Conservation (phyloP, 495 filamentous ascomycete genomes). For the Penicillium egyptiacum region DNA sequence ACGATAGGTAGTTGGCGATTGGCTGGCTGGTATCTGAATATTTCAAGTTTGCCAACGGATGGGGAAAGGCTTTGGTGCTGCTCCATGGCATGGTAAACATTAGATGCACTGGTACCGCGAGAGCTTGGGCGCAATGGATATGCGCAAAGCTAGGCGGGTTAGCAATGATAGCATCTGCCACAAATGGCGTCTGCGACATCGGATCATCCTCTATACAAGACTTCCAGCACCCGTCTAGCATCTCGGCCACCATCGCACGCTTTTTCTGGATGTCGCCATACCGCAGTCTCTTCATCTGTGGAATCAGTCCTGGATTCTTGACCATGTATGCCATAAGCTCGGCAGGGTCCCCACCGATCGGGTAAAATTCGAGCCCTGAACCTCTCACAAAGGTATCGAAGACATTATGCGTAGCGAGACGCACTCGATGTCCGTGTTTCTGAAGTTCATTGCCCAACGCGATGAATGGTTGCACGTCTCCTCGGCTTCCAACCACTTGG, state of each 20-base stretch:
- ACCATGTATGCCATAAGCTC: slow-evolving; percentile 60
- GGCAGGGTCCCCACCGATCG: slow-evolving; percentile 59
- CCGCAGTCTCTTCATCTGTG: slow-evolving; percentile 38
- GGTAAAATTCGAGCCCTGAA: slow-evolving; percentile 57
- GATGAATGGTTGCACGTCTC: slow-evolving; percentile 52
- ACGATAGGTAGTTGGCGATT: slow-evolving; percentile 55
- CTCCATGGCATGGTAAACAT: slow-evolving; percentile 62
- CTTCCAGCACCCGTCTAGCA: slow-evolving; percentile 59
- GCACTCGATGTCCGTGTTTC: slow-evolving; percentile 48
- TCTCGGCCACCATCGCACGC: slow-evolving; percentile 47
- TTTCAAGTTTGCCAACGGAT: slow-evolving; percentile 54
- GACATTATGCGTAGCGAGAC: slow-evolving; percentile 58
- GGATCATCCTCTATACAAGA: slow-evolving; percentile 54
- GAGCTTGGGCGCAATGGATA: slow-evolving; percentile 56
- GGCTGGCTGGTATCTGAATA: slow-evolving; percentile 38
- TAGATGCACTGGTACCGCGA: slow-evolving; percentile 58
- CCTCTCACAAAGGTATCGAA: slow-evolving; percentile 57
- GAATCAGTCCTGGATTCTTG: slow-evolving; percentile 50
- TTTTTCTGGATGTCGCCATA: slow-evolving; percentile 42
- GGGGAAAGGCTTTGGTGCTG: slow-evolving; percentile 51
- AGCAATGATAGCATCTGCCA: slow-evolving; percentile 62
- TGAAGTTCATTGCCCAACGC: slow-evolving; percentile 49
- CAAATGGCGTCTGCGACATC: slow-evolving; percentile 53
- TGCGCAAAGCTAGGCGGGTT: slow-evolving; percentile 63
- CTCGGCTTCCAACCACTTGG: slow-evolving; percentile 50